Evolutionary conservation across 495 filamentous ascomycete genomes (phyloP).

Genomic region (Aspergillus heteromorphus): DNA sequence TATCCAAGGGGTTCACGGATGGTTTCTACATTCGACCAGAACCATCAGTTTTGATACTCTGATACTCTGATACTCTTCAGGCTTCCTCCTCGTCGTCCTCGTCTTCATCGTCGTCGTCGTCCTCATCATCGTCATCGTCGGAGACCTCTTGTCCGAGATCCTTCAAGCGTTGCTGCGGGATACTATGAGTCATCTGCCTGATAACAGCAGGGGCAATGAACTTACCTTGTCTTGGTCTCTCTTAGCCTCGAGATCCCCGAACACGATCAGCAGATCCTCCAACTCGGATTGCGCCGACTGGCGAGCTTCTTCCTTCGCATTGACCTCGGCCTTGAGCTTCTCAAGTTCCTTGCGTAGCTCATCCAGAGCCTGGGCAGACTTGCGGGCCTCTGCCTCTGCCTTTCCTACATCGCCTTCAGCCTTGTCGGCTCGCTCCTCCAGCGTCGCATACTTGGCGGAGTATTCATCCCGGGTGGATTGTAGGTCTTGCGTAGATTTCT

Average conservation of each 20-base stretch:
- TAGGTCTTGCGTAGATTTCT: slow-evolving; percentile 49
- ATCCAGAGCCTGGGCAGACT: slow-evolving; percentile 19
- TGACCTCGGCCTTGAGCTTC: slow-evolving; percentile 11
- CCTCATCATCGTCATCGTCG: slow-evolving; percentile 71
- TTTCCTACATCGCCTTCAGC: slow-evolving; percentile 39
- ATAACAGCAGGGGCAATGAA: slow-evolving; percentile 5
- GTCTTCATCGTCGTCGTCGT: slow-evolving; percentile 57
- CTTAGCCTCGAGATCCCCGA: slow-evolving; percentile 88
- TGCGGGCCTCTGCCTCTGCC: slow-evolving; percentile 15
- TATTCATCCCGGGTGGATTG: slow-evolving; percentile 53
- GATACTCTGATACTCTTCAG: slow-evolving; percentile 11
- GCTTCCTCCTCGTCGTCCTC: slow-evolving; percentile 31
- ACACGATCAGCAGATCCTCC: slow-evolving; percentile 81
- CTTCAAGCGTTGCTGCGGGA: slow-evolving; percentile 60
- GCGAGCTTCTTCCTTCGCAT: slow-evolving; percentile 59
- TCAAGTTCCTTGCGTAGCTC: slow-evolving; percentile 17
- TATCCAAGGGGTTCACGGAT: not conserved
- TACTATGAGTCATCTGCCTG: slow-evolving; percentile 20
- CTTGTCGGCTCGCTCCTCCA: slow-evolving; percentile 42
- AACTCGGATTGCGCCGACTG: slow-evolving; percentile 63
- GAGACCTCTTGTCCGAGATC: slow-evolving; percentile 68
- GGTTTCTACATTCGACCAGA: not conserved
- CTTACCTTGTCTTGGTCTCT: slow-evolving; percentile 72
- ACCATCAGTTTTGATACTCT: slow-evolving; percentile 9
- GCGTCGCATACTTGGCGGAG: slow-evolving; percentile 39